phyloP scores from a whole-genome alignment of 2,329 filamentous ascomycete species.

The Xylariaceae sp. region DNA sequence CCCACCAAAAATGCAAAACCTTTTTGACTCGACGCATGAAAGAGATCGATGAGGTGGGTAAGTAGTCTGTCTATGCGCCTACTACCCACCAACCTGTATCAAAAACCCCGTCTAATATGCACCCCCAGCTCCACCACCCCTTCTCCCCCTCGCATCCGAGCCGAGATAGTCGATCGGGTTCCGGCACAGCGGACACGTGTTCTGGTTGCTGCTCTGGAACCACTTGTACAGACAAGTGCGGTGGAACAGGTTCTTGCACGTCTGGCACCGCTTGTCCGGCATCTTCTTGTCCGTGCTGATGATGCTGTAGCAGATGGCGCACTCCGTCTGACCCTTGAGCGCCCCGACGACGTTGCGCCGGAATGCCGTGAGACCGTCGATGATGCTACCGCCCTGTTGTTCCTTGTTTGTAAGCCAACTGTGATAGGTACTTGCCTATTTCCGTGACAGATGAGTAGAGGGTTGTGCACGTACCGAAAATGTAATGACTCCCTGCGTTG shows the following conservation, averaged over 20 bases:
- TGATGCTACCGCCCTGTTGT: slow-evolving; percentile 68
- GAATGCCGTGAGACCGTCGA: slow-evolving; percentile 82
- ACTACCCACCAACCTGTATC: not conserved
- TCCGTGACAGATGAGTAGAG: not conserved
- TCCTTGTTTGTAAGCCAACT: slow-evolving; percentile 1
- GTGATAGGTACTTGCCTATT: slow-evolving; percentile 6
- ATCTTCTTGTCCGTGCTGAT: slow-evolving; percentile 83
- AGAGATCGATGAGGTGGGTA: not conserved
- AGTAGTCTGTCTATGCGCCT: not conserved
- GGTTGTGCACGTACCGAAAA: slow-evolving; percentile 56
- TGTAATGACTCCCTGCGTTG: slow-evolving; percentile 85
- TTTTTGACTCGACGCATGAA: no score
- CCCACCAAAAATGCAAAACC: no score
- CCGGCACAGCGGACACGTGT: slow-evolving; percentile 86
- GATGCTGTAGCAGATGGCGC: slow-evolving; percentile 94
- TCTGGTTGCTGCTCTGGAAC: slow-evolving; percentile 91
- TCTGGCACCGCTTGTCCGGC: slow-evolving; percentile 85
- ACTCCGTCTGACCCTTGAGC: slow-evolving; percentile 89
- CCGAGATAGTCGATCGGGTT: slow-evolving; percentile 68
- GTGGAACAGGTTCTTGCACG: slow-evolving; percentile 94
- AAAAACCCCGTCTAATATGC: slow-evolving; percentile 1
- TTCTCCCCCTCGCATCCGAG: slow-evolving; percentile 24
- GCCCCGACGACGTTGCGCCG: slow-evolving; percentile 80
- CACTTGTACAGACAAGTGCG: slow-evolving; percentile 87
- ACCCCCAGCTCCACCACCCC: slow-evolving; percentile 12